Base-by-base conservation (phyloP, 1,284 basidiomycete genomes). In the Moesziomyces sp. region DNA sequence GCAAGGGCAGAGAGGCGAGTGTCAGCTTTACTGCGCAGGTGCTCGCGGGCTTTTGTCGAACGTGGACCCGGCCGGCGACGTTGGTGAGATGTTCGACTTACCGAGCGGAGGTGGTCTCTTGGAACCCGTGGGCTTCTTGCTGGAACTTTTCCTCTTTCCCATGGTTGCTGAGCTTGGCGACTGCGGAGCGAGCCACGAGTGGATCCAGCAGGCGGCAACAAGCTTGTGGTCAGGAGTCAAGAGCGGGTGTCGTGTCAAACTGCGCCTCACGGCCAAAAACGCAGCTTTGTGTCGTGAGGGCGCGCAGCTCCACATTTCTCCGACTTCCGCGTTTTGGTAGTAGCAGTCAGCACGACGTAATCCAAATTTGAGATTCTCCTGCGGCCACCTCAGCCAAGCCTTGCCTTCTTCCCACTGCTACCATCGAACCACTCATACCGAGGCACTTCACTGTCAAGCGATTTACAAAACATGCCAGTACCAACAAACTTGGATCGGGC, bases 131-230 rank as follows among this genome's bases (percentile, higher is more conserved):
- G 80, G 78, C 61, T 80, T 79, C 46, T 65, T 72, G 34, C 75
- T 66, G 8, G 76, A 78, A 43, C 59, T 58, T 55, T 81, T 81
- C 26, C 80, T 62, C 59, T 82, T 82, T 18, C 80, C 80, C 80
- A 82, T 81, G 10, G 34, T 56, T 24, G 23, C 24, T 52, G 14
- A 40, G 38, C 38, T 40, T 40, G 38, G 38, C 42, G 13, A 26
- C 28, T 55, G 44, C 23, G 44, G 14, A 34, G 8, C 47, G 47
- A 21, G 30, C 30, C 47, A 19, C n/a, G 2, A 16, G 34, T 18
- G 21, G 46, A 19, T 53, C 24, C 38, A 35, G 30, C 40, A 21
- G 26, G 38, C 34, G 30, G 23, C 30, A 28, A 21, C 3, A 35
- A 46, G 52, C 30, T 46, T 30, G 48, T 52, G 19, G 23, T 7